Evolutionary conservation across 495 filamentous ascomycete species (phyloP), one percentile per base, ranked within the genome.

Genomic region (Aspergillus nidulans): DNA sequence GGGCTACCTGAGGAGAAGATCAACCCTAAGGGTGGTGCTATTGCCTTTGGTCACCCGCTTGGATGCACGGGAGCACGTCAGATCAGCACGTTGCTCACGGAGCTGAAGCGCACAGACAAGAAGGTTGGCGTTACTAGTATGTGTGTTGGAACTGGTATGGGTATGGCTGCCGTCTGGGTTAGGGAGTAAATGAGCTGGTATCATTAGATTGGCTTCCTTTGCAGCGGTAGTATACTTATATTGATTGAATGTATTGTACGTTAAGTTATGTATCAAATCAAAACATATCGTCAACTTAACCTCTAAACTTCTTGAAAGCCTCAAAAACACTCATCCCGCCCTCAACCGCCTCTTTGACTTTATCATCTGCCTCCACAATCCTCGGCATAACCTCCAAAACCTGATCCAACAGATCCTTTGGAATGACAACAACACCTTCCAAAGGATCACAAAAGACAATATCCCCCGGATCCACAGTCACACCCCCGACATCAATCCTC

Each of bases 141-240:
- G 94, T 98, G 94, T 70, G 78, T 97, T 39, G 94, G 92, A 21
- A 98, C 94, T 10, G 92, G 92, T 41, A 97, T 97, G 91, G 91
- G 91, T 32, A 95, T 95, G 90, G 94, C 94, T 23, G 89, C 90
- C 47, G 85, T 96, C 42, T 96, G 91, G 90, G 90, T 96, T 61
- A 86, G 85, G 21, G 90, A 94, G 75, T 91, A 63, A 24, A 59
- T 60, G 58, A 57, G 53, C 57, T 57, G 57, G 58, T 50, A 58
- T 54, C 53, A 61, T 59, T 55, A 47, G 53, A 53, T 63, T 53
- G 26, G 54, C 59, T 51, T 63, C 63, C 50, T 53, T 57, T 70
- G 60, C 64, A 74, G 71, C 71, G 69, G 62, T 63, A 62, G 45
- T 61, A 56, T 56, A 48, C 21, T 43, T 44, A 49, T 45, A 49